A percentile compares a stretch with the other conserved stretches of the same genome.
phyloP scores from a whole-genome alignment of 345 rosid species.

The Gynandropsis gynandra region DNA sequence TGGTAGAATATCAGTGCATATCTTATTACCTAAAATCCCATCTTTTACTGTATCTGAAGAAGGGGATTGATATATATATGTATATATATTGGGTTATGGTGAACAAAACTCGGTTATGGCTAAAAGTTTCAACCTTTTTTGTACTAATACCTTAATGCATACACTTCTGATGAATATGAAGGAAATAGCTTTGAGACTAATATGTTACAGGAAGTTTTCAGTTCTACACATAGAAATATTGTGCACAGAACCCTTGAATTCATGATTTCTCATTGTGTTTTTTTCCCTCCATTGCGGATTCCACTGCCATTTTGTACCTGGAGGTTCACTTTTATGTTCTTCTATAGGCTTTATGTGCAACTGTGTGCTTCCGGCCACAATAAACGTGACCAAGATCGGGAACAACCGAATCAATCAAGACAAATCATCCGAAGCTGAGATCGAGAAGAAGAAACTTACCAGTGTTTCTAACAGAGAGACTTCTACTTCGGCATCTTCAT shows the following conservation, averaged over 20 bases:
- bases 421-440: constrained; percentile 48
- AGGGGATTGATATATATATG: too few species aligned
- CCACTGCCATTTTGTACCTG: constrained; percentile 13
- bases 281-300: too few species aligned
- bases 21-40: not conserved
- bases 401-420: constrained; percentile 52
- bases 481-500: constrained; percentile 30
- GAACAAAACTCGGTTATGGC: too few species aligned
- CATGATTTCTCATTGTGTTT: not conserved
- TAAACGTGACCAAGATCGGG: constrained; percentile 55
- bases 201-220: too few species aligned
- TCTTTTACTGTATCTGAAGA: too few species aligned
- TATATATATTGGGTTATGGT: too few species aligned
- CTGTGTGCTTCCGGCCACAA: constrained; percentile 80
- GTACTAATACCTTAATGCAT: not conserved
- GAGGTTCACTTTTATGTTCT: constrained; percentile 5
- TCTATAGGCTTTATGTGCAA: constrained; percentile 70
- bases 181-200: too few species aligned
- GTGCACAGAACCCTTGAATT: too few species aligned
- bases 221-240: too few species aligned
- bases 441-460: constrained; percentile 54
- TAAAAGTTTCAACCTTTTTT: too few species aligned
- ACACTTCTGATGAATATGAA: too few species aligned
- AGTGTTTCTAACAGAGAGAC: constrained; percentile 37
- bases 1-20: too few species aligned